These are phyloP conservation scores for Mortierella sp. DNA, from an alignment of 371 early-diverging fungal genomes.

Conservation along the genomic window DNA sequence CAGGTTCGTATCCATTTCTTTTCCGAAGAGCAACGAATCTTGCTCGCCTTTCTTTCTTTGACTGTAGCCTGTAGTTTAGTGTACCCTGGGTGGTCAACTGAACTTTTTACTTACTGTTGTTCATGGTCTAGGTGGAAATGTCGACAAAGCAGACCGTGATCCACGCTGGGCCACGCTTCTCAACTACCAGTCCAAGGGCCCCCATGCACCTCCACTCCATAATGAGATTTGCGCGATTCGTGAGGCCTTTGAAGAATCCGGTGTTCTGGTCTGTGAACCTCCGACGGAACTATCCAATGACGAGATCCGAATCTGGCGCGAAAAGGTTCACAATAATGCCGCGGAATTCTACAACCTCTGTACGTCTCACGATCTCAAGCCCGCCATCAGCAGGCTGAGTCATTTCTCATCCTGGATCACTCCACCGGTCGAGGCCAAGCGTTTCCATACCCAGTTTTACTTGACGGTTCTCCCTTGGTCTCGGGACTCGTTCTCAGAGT, in stretches of 20 bases:
- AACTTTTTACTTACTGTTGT: too few relatives aligned
- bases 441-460: conserved; percentile 85
- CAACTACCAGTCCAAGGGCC: conserved; percentile 21
- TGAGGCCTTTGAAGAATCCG: conserved; percentile 88
- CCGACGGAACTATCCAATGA: conserved; percentile 52
- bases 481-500: conserved; percentile 43
- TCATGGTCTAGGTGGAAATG: conserved; percentile 60
- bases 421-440: conserved; percentile 69
- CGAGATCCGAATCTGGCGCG: conserved; percentile 61
- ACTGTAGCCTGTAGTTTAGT: too few relatives aligned
- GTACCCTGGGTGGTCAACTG: too few relatives aligned
- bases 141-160: conserved; percentile 67
- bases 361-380: conserved; percentile 55
- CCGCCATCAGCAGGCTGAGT: conserved; percentile 59
- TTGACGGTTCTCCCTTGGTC: conserved; percentile 65
- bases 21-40: too few relatives aligned
- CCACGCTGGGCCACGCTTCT: conserved; percentile 53
- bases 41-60: too few relatives aligned
- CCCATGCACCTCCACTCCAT: conserved; percentile 26
- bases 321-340: conserved; percentile 62
- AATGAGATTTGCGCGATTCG: conserved; percentile 79
- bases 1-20: too few relatives aligned
- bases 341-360: conserved; percentile 67
- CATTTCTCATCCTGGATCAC: conserved; percentile 86
- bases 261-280: conserved; percentile 68